Evolutionary conservation across 768 basidiomycete genomes (phyloP).

Genomic region (Lyophyllum shimeji): DNA sequence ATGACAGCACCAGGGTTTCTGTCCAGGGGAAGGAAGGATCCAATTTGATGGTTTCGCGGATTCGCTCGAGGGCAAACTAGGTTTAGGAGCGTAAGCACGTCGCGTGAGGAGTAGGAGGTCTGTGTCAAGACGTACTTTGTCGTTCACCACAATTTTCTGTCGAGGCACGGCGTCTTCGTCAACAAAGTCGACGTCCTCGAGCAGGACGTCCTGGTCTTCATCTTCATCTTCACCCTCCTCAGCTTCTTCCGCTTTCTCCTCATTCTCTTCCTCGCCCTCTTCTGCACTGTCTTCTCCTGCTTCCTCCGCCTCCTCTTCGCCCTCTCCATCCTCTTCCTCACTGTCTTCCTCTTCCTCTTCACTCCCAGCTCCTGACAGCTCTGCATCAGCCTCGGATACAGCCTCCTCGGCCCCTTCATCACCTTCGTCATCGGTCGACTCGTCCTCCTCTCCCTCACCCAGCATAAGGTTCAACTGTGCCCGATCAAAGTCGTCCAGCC

Average conservation of each 20-base stretch:
- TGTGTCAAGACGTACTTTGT: constrained; percentile 51
- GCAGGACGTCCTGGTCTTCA: constrained; percentile 47
- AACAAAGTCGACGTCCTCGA: constrained; percentile 72
- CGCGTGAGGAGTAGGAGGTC: background rate
- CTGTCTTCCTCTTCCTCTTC: constrained; percentile 44
- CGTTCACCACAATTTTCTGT: constrained; percentile 83
- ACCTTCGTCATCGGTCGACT: constrained; percentile 16
- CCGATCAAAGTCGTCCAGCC: constrained; percentile 62
- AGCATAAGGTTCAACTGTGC: constrained; percentile 49
- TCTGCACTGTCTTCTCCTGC: constrained; percentile 43
- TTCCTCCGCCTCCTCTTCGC: constrained; percentile 28
- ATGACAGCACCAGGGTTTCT: constrained; percentile 73
- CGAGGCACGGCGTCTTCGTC: constrained; percentile 82
- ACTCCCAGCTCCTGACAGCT: constrained; percentile 54
- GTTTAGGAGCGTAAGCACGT: background rate
- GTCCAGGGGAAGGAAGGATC: constrained; percentile 81
- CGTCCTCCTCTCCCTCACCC: constrained; percentile 24
- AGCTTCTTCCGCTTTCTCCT: constrained; percentile 42
- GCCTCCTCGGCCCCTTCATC: constrained; percentile 33
- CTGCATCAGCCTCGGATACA: constrained; percentile 44
- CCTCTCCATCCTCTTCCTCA: constrained; percentile 34
- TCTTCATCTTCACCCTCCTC: constrained; percentile 37
- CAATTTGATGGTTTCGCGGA: constrained; percentile 74
- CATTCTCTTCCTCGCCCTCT: constrained; percentile 53
- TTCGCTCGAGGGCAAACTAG: constrained; percentile 77